Base-by-base conservation (phyloP, 495 filamentous ascomycete species). In the Geoglossum glabrum region DNA sequence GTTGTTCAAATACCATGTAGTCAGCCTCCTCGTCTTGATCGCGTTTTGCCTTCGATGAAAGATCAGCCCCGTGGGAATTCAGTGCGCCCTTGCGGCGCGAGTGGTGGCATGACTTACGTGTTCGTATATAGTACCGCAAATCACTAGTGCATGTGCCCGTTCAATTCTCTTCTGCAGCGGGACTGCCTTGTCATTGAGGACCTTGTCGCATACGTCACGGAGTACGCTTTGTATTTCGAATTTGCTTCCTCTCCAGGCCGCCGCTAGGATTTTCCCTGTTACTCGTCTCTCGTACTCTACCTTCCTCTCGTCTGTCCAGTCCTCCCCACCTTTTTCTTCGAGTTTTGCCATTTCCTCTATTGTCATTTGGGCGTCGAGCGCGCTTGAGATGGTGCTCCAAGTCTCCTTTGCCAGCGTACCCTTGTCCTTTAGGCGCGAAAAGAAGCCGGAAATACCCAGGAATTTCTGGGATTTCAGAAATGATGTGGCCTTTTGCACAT, bases 321-420 rank as follows among this genome's bases (percentile, higher is more conserved):
- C 90, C 57, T 96, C 93, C 23, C 92, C 92, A 21, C 92, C 92
- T 64, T 83, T 83, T 74, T 95, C 86, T 71, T 99, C 93, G 70
- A 87, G 70, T 67, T 90, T 89, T 26, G 89, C 89, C 92, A 99
- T 97, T 68, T 96, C 92, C 70, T 97, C 93, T 83, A 99, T 94
- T 55, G 87, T 95, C 76, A 93, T 81, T 70, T 99, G 92, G 47
- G 92, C 92, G 64, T 95, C 90, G 60, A 99, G 95, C n/a, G 92
- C 92, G 21, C 86, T 93, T 27, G 81, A 86, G 64, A 99, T 95
- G 25, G 93, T 99, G 59, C 82, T 88, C 93, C 93, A 99, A 0
- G 92, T 96, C 63, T 99, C 92, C 72, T 96, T 97, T 55, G 90
- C 87, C 60, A 95, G 76, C 10, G 85, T 89, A 28, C 92, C 90